Conservation (phyloP, 1,139 yeast species). For the Yamadazyma trypodendri region DNA sequence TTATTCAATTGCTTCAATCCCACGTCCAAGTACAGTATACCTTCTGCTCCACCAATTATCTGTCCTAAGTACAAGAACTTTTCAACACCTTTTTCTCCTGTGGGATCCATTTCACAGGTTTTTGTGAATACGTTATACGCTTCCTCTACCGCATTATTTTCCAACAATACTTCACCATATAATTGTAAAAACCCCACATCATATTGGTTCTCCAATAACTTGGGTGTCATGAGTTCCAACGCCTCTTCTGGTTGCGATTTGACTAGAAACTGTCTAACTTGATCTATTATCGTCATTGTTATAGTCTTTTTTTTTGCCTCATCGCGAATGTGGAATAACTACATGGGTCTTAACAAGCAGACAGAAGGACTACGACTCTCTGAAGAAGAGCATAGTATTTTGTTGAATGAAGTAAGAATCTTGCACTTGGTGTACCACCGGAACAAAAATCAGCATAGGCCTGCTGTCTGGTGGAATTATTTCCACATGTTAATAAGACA, state of each 20-base stretch:
- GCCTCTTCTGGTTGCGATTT: constrained; percentile 44
- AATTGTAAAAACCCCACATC: constrained; percentile 36
- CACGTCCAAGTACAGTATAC: constrained; percentile 60
- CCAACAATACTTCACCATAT: constrained; percentile 76
- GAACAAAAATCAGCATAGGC: constrained; percentile 75
- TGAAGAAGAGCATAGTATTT: constrained; percentile 2
- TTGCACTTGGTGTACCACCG: constrained; percentile 66
- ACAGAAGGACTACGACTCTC: constrained; percentile 1
- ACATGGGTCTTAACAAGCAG: no score
- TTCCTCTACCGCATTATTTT: constrained; percentile 71
- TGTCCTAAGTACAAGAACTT: constrained; percentile 91
- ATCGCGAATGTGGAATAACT: constrained; percentile 4
- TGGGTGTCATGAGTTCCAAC: constrained; percentile 32
- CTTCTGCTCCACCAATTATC: constrained; percentile 79
- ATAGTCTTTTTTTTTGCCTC: constrained; percentile 5
- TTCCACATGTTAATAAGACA: constrained; percentile 64
- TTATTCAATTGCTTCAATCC: constrained; percentile 58
- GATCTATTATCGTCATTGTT: constrained; percentile 16
- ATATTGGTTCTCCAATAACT: constrained; percentile 24
- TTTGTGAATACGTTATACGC: constrained; percentile 66
- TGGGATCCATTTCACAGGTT: constrained; percentile 70
- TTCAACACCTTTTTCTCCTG: constrained; percentile 64
- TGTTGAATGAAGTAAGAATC: constrained; percentile 50
- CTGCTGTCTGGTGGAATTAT: constrained; percentile 73
- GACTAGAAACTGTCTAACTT: constrained; percentile 32